A percentile compares a stretch with the other conserved stretches of the same genome.
These are phyloP conservation scores for Boletellus ananas DNA, from an alignment of 768 basidiomycete species.

Conservation along the genomic window DNA sequence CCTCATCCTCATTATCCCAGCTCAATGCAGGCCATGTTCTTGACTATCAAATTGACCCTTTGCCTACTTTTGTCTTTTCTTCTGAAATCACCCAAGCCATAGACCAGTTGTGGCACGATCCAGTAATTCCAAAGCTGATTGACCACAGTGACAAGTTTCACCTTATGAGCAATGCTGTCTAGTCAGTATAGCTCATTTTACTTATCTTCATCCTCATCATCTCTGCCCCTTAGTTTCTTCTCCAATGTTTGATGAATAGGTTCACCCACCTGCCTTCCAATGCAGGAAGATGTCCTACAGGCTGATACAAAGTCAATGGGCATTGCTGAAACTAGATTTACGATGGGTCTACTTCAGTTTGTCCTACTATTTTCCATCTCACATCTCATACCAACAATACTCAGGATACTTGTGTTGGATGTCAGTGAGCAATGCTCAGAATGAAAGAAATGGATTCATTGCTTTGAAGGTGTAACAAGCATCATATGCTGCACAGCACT, in stretches of 20 bases:
- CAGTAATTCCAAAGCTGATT: conserved; percentile 49
- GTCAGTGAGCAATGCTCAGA: conserved; percentile 79
- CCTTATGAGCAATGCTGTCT: conserved; percentile 88
- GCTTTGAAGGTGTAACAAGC: conserved; percentile 75
- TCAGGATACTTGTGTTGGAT: conserved; percentile 68
- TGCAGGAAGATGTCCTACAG: conserved; percentile 80
- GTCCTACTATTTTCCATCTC: conserved; percentile 13
- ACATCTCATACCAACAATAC: not conserved
- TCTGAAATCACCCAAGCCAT: conserved; percentile 67
- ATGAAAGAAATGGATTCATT: conserved; percentile 80
- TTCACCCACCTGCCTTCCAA: conserved; percentile 74
- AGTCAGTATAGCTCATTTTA: no score
- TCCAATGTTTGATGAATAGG: conserved; percentile 81
- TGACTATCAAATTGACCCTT: conserved; percentile 47
- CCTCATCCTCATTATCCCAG: conserved; percentile 24
- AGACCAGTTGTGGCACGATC: conserved; percentile 65
- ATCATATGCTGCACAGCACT: conserved; percentile 76
- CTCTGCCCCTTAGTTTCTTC: conserved; percentile 64
- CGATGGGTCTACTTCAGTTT: conserved; percentile 61
- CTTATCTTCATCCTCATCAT: not conserved
- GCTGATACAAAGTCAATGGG: conserved; percentile 86
- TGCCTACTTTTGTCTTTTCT: conserved; percentile 46
- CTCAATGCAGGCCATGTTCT: conserved; percentile 55
- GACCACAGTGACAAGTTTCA: conserved; percentile 75
- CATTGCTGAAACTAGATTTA: conserved; percentile 84